phyloP scores from a whole-genome alignment of 228 moss, liverwort and hornwort genomes.

The Sphagnum magellanicum region DNA sequence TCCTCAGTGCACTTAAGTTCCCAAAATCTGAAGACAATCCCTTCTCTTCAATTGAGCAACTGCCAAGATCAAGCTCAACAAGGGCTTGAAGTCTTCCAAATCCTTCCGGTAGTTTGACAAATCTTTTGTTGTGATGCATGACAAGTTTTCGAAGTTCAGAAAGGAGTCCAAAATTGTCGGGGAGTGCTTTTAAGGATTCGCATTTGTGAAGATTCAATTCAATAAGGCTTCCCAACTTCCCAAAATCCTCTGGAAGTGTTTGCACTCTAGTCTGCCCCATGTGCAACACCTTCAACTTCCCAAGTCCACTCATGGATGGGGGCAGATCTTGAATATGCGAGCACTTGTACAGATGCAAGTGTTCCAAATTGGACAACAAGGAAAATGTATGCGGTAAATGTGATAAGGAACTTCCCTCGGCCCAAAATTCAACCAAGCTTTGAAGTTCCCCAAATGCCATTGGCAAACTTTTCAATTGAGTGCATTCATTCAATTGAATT shows the following conservation, averaged over 20 bases:
- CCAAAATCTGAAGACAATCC: slow-evolving; percentile 2
- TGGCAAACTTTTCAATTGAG: not conserved
- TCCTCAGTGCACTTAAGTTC: not conserved
- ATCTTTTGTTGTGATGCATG: not conserved
- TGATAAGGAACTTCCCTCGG: not conserved
- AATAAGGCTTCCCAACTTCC: not conserved
- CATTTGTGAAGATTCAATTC: not conserved
- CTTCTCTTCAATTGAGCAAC: not conserved
- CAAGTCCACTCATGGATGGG: not conserved
- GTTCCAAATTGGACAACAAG: not conserved
- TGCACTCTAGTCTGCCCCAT: not conserved
- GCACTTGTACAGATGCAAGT: not conserved
- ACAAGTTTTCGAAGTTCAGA: not conserved
- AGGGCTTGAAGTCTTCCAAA: slow-evolving; percentile 3
- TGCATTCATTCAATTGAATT: slow-evolving; percentile 11
- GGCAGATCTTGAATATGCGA: not conserved
- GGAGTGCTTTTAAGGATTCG: not conserved
- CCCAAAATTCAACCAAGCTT: slow-evolving; percentile 10
- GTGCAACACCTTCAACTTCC: not conserved
- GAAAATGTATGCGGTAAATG: not conserved
- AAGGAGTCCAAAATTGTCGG: slow-evolving; percentile 1
- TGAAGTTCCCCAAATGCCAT: slow-evolving; percentile 1
- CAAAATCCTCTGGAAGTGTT: slow-evolving; percentile 5
- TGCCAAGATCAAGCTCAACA: not conserved
- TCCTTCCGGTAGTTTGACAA: not conserved